phyloP scores from a whole-genome alignment of 179 eudicot species.

The Spergularia azorica region DNA sequence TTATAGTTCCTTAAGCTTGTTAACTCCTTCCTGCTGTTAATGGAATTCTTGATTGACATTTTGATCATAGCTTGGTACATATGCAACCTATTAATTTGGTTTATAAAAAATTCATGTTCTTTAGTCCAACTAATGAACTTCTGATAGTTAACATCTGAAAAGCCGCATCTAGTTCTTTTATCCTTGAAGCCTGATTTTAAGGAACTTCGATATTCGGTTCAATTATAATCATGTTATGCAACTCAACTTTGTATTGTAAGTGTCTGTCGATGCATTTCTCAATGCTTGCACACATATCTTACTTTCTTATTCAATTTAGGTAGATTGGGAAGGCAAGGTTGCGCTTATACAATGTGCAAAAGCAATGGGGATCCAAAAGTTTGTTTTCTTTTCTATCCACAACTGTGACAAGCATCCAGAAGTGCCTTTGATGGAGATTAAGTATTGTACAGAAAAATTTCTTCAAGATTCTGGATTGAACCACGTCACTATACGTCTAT shows the following conservation, averaged over 20 bases:
- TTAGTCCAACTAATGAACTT: background rate
- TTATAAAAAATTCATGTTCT: background rate
- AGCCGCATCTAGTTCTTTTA: background rate
- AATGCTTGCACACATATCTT: conserved; percentile 21
- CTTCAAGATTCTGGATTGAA: conserved; percentile 82
- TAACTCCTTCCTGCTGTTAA: background rate
- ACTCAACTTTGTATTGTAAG: background rate
- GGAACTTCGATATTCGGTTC: background rate
- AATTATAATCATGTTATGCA: conserved; percentile 6
- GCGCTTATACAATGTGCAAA: conserved; percentile 98
- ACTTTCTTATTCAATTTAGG: conserved; percentile 57
- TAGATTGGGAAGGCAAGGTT: conserved; percentile 99
- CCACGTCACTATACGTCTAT: conserved; percentile 78
- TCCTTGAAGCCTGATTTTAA: conserved; percentile 3
- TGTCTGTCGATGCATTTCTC: background rate
- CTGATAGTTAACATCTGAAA: background rate
- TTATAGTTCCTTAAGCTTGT: background rate
- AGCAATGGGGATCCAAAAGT: conserved; percentile 98
- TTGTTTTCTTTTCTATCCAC: conserved; percentile 90
- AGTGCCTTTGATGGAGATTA: conserved; percentile 98
- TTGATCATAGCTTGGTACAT: background rate
- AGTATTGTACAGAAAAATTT: conserved; percentile 96
- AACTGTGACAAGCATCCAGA: conserved; percentile 99
- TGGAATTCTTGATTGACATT: background rate
- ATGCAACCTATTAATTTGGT: background rate